Percentiles rank a stretch among this genome's conserved stretches.
These are phyloP conservation scores for Pyrus hybrid DNA, from an alignment of 331 rosid species.

Conservation along the genomic window DNA sequence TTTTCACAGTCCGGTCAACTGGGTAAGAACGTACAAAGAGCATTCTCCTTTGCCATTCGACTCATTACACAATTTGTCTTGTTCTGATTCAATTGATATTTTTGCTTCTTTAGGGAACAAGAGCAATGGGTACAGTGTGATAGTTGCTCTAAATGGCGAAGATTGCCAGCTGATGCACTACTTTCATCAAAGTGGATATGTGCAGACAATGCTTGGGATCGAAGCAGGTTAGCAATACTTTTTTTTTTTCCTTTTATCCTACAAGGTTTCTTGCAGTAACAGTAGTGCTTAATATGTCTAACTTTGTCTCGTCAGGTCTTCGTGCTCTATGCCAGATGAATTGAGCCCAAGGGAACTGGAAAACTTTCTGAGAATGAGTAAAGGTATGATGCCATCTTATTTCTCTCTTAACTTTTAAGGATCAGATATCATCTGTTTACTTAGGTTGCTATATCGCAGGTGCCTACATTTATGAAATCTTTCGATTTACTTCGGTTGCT, in stretches of 20 bases:
- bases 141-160: slow-evolving; percentile 87
- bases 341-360: slow-evolving; percentile 73
- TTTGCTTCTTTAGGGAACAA: slow-evolving; percentile 42
- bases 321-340: slow-evolving; percentile 81
- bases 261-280: slow-evolving; percentile 6
- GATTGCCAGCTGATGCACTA: slow-evolving; percentile 74
- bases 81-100: background rate
- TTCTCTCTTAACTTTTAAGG: background rate
- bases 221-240: slow-evolving; percentile 47
- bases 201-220: slow-evolving; percentile 81
- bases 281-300: slow-evolving; percentile 14
- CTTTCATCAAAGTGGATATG: slow-evolving; percentile 91
- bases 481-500: too few species aligned
- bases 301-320: slow-evolving; percentile 53
- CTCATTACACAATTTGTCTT: background rate
- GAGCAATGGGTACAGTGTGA: slow-evolving; percentile 99
- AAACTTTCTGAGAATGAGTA: slow-evolving; percentile 65
- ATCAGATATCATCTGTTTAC: background rate
- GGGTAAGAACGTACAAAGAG: slow-evolving; percentile 46
- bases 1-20: slow-evolving; percentile 58
- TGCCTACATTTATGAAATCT: too few species aligned
- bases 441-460: background rate
- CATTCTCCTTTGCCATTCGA: background rate
- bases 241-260: slow-evolving; percentile 1
- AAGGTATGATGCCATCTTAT: slow-evolving; percentile 42